phyloP scores from a whole-genome alignment of 1,284 basidiomycete genomes.

The Microbotryum saponariae region DNA sequence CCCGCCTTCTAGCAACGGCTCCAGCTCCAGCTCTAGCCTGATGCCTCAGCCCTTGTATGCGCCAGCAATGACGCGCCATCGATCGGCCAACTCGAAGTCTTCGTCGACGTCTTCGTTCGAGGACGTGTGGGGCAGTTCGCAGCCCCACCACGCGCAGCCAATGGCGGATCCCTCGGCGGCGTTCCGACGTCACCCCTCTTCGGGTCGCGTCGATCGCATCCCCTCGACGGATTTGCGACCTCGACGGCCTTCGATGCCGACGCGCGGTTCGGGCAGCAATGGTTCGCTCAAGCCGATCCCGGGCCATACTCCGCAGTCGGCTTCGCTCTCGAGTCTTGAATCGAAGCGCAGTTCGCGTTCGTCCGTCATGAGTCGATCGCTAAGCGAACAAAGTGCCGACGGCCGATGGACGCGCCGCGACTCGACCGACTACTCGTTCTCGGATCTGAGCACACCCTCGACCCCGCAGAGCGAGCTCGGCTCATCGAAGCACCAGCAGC shows the following conservation, averaged over 20 bases:
- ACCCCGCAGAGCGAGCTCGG: slow-evolving; percentile 18
- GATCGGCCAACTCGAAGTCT: slow-evolving; percentile 8
- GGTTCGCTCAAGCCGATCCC: slow-evolving; percentile 5
- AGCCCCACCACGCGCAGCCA: no score
- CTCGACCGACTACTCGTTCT: slow-evolving; percentile 18
- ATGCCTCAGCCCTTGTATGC: neutral
- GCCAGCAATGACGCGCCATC: slow-evolving; percentile 5
- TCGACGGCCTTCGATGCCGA: slow-evolving; percentile 3
- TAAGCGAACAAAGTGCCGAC: slow-evolving; percentile 8
- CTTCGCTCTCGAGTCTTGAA: slow-evolving; percentile 29
- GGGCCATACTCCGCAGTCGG: slow-evolving; percentile 18
- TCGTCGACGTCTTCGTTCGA: slow-evolving; percentile 16
- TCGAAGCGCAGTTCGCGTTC: slow-evolving; percentile 20
- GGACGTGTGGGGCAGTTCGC: slow-evolving; percentile 18
- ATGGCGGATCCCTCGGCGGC: slow-evolving; percentile 1
- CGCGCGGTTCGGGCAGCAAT: neutral
- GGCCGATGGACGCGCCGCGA: slow-evolving; percentile 7
- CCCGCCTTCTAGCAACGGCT: slow-evolving; percentile 1
- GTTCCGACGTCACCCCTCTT: slow-evolving; percentile 28
- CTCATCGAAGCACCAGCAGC: neutral
- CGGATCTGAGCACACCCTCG: slow-evolving; percentile 21
- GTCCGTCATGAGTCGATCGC: slow-evolving; percentile 9
- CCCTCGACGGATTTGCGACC: neutral
- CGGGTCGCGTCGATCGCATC: slow-evolving; percentile 23
- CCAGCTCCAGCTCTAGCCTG: neutral